Evolutionary conservation across 495 filamentous ascomycete genomes (phyloP).

Genomic region (Neurospora tetrasperma): DNA sequence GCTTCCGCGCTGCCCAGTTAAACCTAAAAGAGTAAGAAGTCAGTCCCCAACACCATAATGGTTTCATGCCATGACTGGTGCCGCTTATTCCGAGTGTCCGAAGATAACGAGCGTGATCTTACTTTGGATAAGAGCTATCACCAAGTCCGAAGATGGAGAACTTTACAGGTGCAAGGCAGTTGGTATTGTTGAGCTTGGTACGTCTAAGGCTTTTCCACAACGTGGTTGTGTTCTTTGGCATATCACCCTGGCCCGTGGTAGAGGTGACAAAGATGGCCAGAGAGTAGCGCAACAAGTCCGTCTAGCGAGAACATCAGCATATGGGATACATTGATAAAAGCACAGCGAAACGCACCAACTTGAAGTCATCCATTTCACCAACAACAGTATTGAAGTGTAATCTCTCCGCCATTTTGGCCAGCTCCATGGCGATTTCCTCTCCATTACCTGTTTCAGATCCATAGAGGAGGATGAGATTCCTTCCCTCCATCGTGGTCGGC

Average conservation of each 20-base stretch:
- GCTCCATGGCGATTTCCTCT: constrained; percentile 77
- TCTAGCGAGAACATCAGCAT: constrained; percentile 21
- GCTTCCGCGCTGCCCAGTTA: constrained; percentile 84
- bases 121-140: constrained; percentile 90
- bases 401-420: constrained; percentile 60
- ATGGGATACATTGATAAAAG: constrained; percentile 29
- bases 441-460: constrained; percentile 92
- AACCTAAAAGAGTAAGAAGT: constrained; percentile 43
- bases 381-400: constrained; percentile 68
- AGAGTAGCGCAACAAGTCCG: constrained; percentile 37
- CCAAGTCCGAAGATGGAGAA: constrained; percentile 88
- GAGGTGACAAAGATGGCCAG: constrained; percentile 73
- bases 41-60: not conserved
- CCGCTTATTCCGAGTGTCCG: not conserved
- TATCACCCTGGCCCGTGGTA: constrained; percentile 89
- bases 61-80: not conserved
- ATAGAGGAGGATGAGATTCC: constrained; percentile 74
- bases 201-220: constrained; percentile 83
- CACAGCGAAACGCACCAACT: constrained; percentile 49
- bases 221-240: constrained; percentile 65
- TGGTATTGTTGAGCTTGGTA: constrained; percentile 61
- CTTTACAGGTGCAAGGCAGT: constrained; percentile 52
- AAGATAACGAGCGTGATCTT: constrained; percentile 8
- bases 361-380: constrained; percentile 62
- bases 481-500: constrained; percentile 18